phyloP scores from a whole-genome alignment of 805 yeast species.

The Metschnikowia lunata region DNA sequence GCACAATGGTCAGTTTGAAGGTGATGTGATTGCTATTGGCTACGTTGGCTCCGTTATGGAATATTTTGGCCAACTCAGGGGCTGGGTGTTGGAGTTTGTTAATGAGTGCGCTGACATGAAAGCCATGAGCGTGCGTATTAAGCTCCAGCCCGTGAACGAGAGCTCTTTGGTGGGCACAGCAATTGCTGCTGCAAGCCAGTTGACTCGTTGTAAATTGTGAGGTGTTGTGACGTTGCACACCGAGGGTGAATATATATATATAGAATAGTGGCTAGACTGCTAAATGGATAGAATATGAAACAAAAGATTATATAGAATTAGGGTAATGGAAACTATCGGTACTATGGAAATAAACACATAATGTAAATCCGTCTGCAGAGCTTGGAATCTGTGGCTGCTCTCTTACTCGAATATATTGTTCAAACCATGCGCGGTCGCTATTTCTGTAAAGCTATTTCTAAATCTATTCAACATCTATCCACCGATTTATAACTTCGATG shows the following conservation, averaged over 20 bases:
- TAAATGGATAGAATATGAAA: no score
- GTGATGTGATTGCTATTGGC: constrained; percentile 33
- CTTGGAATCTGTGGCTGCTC: no score
- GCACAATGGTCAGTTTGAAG: constrained; percentile 18
- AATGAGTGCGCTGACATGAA: constrained; percentile 23
- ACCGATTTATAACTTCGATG: constrained; percentile 27
- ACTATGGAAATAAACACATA: no score
- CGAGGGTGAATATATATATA: not conserved
- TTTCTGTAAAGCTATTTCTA: no score
- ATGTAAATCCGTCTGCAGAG: no score
- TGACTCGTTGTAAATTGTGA: not conserved
- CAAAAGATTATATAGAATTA: no score
- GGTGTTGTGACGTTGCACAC: not conserved
- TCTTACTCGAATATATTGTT: no score
- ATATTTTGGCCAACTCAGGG: constrained; percentile 39
- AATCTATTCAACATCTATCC: not conserved
- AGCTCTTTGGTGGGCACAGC: constrained; percentile 53
- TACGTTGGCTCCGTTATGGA: constrained; percentile 50
- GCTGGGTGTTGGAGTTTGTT: constrained; percentile 20
- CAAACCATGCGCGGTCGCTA: no score
- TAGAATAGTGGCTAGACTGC: no score
- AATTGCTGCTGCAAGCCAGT: constrained; percentile 42
- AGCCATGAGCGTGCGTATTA: constrained; percentile 28
- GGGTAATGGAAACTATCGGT: no score
- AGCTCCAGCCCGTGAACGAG: constrained; percentile 38